Base-by-base conservation (phyloP, 768 basidiomycete species). In the Leccinellum rugosiceps region DNA sequence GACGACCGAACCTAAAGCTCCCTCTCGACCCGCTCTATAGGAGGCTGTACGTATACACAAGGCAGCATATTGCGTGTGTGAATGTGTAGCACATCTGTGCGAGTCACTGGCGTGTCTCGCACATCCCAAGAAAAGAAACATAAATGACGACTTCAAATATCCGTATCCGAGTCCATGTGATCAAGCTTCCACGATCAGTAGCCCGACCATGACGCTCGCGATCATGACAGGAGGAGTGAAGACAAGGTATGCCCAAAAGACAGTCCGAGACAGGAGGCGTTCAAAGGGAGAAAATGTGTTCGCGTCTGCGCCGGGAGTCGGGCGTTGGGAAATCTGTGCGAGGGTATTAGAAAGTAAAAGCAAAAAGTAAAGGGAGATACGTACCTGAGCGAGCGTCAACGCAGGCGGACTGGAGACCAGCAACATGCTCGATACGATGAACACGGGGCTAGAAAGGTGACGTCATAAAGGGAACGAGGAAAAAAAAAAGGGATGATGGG, bases 221-320 rank as follows among this genome's bases (percentile, higher is more conserved):
- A 94, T 84, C 53, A 86, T 92, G n/a, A 88, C 79, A 2, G 91
- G 90, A 2, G 94, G 94, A 0, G 94, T 95, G 55, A 94, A 76
- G 32, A 93, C 74, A 63, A 91, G 94, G 68, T 96, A 98, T 2
- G 88, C 81, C 92, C 93, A 94, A 70, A 94, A 94, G 58, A 98
- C 92, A 0, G 95, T 98, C 53, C 91, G 82, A 58, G 86, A 88
- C 70, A 97, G 89, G 34, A 98, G 80, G 1, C 93, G 79, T 75
- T 98, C 96, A 68, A 98, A 98, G 0, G 68, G 60, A 1, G 67
- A 70, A 11, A 60, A 35, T 1, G 54, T 32, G 17, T 59, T 32
- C 0, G 50, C 1, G n/a, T 46, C 44, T 9, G 55, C 10, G 6
- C 5, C 21, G 28, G 52, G 11, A 14, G 46, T 0, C 3, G 55